phyloP scores from a whole-genome alignment of 208 protist species.

The Leishmania tropica region DNA sequence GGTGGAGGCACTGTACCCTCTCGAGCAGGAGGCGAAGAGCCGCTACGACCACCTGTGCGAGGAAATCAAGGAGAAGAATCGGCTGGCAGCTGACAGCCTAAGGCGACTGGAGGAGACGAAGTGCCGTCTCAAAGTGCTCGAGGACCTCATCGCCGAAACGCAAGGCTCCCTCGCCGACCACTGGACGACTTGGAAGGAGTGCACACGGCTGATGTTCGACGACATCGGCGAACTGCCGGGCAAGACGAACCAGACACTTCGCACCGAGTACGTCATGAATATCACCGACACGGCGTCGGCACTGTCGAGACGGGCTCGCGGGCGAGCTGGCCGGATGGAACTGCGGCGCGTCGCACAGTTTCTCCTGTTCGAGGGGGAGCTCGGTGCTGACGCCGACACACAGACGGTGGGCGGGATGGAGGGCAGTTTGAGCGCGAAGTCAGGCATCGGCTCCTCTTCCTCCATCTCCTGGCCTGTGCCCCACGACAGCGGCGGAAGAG shows the following conservation, averaged over 20 bases:
- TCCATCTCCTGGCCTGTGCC: background rate
- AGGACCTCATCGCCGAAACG: conserved; percentile 63
- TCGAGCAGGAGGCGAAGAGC: conserved; percentile 70
- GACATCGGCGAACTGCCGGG: conserved; percentile 51
- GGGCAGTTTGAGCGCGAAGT: background rate
- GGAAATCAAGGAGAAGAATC: conserved; percentile 76
- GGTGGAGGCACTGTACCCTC: conserved; percentile 65
- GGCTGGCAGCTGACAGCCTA: conserved; percentile 47
- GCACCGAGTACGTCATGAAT: conserved; percentile 50
- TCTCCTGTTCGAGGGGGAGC: conserved; percentile 37
- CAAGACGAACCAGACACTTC: conserved; percentile 30
- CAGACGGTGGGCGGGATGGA: conserved; percentile 5
- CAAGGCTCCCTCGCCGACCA: conserved; percentile 60
- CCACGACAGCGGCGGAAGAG: background rate
- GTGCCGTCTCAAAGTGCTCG: conserved; percentile 41
- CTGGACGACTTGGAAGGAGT: conserved; percentile 72
- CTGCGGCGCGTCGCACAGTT: conserved; percentile 57
- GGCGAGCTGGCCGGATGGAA: conserved; percentile 56
- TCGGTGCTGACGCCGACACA: conserved; percentile 5
- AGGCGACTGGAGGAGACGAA: conserved; percentile 50
- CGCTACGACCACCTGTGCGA: conserved; percentile 62
- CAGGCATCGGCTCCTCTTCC: background rate
- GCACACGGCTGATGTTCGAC: conserved; percentile 57
- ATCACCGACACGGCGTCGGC: conserved; percentile 82
- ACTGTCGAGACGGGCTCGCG: conserved; percentile 58